Evolutionary conservation across 140 eudicot species (phyloP), one percentile per base, ranked within the genome.

Genomic region (Stevia rebaudiana): DNA sequence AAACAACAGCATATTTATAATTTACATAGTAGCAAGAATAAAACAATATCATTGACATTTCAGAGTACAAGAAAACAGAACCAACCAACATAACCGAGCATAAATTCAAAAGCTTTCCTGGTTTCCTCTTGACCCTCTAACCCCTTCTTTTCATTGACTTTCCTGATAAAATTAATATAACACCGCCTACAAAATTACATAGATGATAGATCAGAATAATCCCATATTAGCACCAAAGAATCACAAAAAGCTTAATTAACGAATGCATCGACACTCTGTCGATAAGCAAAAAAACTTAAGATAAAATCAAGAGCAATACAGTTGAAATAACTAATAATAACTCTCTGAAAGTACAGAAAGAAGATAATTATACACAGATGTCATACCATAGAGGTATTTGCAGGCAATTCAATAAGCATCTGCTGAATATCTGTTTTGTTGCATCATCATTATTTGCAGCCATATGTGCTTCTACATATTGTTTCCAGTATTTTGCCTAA

Each of bases 401-500:
- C 64, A 83, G 80, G 78, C 99, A 88, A 72, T 75, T 86, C 81
- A 94, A 80, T 15, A 94, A 74, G 74, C 99, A 88, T 23, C 99
- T 86, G 71, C 97, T 94, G 74, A 94, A 94, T 22, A 88, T 75
- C 70, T 88, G 97, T 52, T 78, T 94, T 42, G 89, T 80, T 22
- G 95, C 95, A 59, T 88, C 99, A 62, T 94, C 97, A 65, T 94
- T 88, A 71, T 83, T 85, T 19, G 74, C 90, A 76, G 78, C 90
- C 95, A 94, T 88, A 67, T 85, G 82, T 70, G 97, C 99, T 74
- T 94, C 99, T 24, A 88, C 95, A 85, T 88, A 94, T 53, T 94
- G 99, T 85, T 85, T 94, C 99, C 99, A 94, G 56, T 81, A 94
- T 60, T 82, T 94, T 63, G 95, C 97, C 99, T 94, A 66, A 13